Evolutionary conservation across 2,329 filamentous ascomycete species (phyloP).

Genomic region (Arthrobotrys megalospora): DNA sequence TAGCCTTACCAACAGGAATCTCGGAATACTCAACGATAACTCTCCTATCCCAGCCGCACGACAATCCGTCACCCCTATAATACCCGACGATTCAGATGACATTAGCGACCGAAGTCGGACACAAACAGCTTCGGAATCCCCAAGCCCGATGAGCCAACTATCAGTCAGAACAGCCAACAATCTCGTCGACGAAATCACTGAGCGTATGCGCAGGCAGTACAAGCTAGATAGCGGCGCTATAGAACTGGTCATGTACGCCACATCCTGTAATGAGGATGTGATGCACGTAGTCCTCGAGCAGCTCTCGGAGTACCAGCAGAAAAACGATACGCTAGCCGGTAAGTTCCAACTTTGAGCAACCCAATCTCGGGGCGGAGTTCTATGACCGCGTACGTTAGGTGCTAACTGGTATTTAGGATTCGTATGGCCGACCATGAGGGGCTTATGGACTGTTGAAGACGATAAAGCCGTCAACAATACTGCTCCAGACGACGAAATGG

Average conservation of each 20-base stretch:
- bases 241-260: conserved; percentile 36
- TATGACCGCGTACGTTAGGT: neutral
- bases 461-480: conserved; percentile 21
- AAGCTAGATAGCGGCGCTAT: conserved; percentile 11
- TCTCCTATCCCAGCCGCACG: conserved; percentile 22
- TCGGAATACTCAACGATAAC: conserved; percentile 35
- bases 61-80: conserved; percentile 15
- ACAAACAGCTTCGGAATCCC: neutral
- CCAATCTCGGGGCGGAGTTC: neutral
- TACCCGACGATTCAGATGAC: conserved; percentile 16
- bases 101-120: neutral
- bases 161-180: conserved; percentile 1
- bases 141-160: conserved; percentile 5
- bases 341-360: neutral
- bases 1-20: conserved; percentile 36
- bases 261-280: conserved; percentile 26
- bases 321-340: conserved; percentile 10
- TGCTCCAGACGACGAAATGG: neutral
- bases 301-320: neutral
- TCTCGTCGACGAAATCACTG: conserved; percentile 6
- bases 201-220: conserved; percentile 13
- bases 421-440: conserved; percentile 25
- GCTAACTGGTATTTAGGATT: conserved; percentile 24
- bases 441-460: conserved; percentile 45
- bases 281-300: conserved; percentile 14